A percentile compares a stretch with the other conserved stretches of the same genome.
Evolutionary conservation across 345 rosid species (phyloP).

Genomic region (Microthlaspi erraticum): DNA sequence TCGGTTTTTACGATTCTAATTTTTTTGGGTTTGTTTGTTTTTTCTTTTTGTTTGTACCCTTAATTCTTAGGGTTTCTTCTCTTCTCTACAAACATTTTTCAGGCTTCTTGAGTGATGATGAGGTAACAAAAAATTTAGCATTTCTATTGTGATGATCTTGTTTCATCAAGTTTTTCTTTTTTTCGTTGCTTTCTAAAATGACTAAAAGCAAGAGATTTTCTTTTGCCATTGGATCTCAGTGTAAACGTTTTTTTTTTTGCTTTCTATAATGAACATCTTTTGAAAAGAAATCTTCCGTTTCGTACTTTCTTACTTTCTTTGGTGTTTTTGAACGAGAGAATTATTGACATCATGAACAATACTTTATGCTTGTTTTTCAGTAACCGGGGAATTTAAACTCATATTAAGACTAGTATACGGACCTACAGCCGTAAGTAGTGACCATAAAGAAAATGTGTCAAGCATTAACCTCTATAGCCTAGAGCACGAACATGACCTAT

Average conservation of each 20-base stretch:
- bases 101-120: slow-evolving; percentile 2
- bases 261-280: slow-evolving; percentile 27
- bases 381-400: background rate
- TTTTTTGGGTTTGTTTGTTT: background rate
- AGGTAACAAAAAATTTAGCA: background rate
- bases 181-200: background rate
- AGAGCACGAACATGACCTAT: background rate
- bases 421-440: background rate
- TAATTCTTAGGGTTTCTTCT: slow-evolving; percentile 1
- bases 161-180: background rate
- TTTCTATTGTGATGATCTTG: background rate
- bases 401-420: background rate
- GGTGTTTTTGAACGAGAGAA: too few relatives aligned
- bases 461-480: background rate
- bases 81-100: slow-evolving; percentile 10
- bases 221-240: background rate
- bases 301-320: background rate
- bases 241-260: background rate
- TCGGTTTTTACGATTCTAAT: background rate
- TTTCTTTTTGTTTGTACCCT: background rate
- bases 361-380: background rate
- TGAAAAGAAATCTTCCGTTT: background rate
- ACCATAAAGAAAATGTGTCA: background rate
- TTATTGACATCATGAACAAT: too few relatives aligned
- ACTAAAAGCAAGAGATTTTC: background rate